A percentile compares a stretch with the other conserved stretches of the same genome.
Conservation (phyloP, 2,329 filamentous ascomycete genomes). For the Aureobasidium vineae region DNA sequence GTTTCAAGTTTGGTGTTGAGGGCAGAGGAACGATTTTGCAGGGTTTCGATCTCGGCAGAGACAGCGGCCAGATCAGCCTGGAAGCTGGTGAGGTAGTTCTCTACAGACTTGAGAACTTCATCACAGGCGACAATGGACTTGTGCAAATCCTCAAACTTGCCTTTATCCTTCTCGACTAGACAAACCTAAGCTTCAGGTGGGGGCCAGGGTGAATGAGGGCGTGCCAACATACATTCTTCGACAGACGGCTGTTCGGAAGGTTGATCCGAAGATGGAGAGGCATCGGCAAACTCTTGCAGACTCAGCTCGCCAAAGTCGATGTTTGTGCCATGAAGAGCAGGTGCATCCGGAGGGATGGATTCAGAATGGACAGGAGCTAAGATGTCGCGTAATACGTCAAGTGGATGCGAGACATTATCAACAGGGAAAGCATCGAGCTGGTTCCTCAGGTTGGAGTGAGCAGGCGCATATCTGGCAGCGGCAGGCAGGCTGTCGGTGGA, state of each 20-base stretch:
- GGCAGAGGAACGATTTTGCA: slow-evolving; percentile 81
- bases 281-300: slow-evolving; percentile 66
- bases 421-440: slow-evolving; percentile 50
- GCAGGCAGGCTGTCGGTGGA: slow-evolving; percentile 73
- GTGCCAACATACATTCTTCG: slow-evolving; percentile 43
- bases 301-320: slow-evolving; percentile 73
- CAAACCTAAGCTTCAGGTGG: slow-evolving; percentile 24
- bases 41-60: slow-evolving; percentile 89
- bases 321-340: slow-evolving; percentile 2
- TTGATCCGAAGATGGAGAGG: slow-evolving; percentile 32
- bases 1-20: slow-evolving; percentile 86
- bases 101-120: slow-evolving; percentile 87
- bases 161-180: slow-evolving; percentile 65
- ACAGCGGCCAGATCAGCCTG: slow-evolving; percentile 89
- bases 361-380: slow-evolving; percentile 43
- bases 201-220: neutral
- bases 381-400: slow-evolving; percentile 65
- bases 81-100: slow-evolving; percentile 88
- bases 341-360: neutral
- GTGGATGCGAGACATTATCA: slow-evolving; percentile 63
- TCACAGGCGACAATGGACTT: slow-evolving; percentile 86
- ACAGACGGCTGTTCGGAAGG: slow-evolving; percentile 44
- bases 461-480: slow-evolving; percentile 64
- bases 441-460: slow-evolving; percentile 62
- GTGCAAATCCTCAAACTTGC: slow-evolving; percentile 87